Percentiles rank a stretch among this genome's conserved stretches.
These are phyloP conservation scores for Hortaea sp. DNA, from an alignment of 2,329 filamentous ascomycete species.

Conservation along the genomic window DNA sequence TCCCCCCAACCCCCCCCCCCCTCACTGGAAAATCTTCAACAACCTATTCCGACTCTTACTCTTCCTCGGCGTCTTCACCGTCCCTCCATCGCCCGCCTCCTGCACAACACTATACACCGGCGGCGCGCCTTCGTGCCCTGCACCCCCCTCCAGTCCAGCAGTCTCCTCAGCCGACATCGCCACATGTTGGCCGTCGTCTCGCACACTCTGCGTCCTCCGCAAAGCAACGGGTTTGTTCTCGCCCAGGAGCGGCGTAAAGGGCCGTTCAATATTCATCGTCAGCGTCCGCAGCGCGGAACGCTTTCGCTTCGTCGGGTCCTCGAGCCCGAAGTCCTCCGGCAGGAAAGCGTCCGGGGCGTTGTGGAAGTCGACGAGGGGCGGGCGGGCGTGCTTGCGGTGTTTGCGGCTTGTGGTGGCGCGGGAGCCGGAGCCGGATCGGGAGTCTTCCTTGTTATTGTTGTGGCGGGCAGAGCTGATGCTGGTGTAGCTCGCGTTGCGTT, in stretches of 20 bases:
- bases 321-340: slow-evolving; percentile 38
- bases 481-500: slow-evolving; percentile 53
- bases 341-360: slow-evolving; percentile 38
- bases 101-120: slow-evolving; percentile 1
- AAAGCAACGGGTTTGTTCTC: slow-evolving; percentile 15
- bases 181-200: slow-evolving; percentile 1
- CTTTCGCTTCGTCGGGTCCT: slow-evolving; percentile 15
- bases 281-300: slow-evolving; percentile 19
- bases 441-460: slow-evolving; percentile 16
- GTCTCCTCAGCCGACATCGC: no score
- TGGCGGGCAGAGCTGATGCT: slow-evolving; percentile 21
- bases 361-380: slow-evolving; percentile 35
- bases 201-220: slow-evolving; percentile 22
- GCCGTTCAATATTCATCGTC: slow-evolving; percentile 26
- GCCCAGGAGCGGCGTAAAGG: slow-evolving; percentile 20
- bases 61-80: slow-evolving; percentile 13
- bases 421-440: slow-evolving; percentile 8
- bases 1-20: background rate
- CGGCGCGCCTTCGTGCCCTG: background rate
- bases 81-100: background rate
- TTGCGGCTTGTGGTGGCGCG: background rate
- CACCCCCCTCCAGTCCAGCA: background rate
- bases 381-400: slow-evolving; percentile 1
- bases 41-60: slow-evolving; percentile 16
- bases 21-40: slow-evolving; percentile 14